Evolutionary conservation across 2,329 filamentous ascomycete genomes (phyloP).

Genomic region (Annulohypoxylon truncatum): DNA sequence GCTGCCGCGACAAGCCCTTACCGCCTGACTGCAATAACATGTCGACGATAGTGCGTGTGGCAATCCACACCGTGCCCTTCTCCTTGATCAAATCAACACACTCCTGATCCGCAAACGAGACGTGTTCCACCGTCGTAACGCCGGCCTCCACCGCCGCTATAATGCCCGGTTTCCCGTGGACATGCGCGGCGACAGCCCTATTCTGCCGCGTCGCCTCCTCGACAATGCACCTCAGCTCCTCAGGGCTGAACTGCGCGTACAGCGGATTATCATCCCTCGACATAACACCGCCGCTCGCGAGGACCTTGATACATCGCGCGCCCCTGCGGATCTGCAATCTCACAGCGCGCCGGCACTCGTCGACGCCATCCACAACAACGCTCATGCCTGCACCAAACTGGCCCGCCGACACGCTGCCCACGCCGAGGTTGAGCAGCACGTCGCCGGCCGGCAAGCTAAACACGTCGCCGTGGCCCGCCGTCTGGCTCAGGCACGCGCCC

Average conservation of each 20-base stretch:
- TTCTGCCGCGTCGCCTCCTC: conserved; percentile 53
- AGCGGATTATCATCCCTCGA: conserved; percentile 55
- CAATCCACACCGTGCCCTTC: conserved; percentile 53
- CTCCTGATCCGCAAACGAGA: conserved; percentile 56
- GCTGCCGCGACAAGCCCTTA: conserved; percentile 49
- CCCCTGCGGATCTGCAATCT: conserved; percentile 56
- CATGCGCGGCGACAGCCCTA: conserved; percentile 55
- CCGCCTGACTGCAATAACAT: conserved; percentile 50
- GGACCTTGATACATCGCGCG: conserved; percentile 55
- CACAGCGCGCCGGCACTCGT: conserved; percentile 56
- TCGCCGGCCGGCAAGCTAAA: conserved; percentile 52
- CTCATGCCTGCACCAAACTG: conserved; percentile 47
- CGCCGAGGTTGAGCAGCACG: conserved; percentile 51
- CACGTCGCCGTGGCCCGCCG: conserved; percentile 52
- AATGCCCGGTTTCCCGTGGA: conserved; percentile 56
- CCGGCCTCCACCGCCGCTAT: conserved; percentile 53
- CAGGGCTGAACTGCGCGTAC: conserved; percentile 54
- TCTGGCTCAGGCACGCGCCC: conserved; percentile 52
- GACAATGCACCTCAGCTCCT: conserved; percentile 54
- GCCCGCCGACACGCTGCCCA: conserved; percentile 47
- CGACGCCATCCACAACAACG: conserved; percentile 54
- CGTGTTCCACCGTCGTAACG: conserved; percentile 55
- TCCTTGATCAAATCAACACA: conserved; percentile 55
- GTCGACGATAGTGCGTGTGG: conserved; percentile 54
- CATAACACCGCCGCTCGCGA: conserved; percentile 55